Base-by-base conservation (phyloP, 2,329 filamentous ascomycete genomes). In the Pseudogymnoascus sp. region DNA sequence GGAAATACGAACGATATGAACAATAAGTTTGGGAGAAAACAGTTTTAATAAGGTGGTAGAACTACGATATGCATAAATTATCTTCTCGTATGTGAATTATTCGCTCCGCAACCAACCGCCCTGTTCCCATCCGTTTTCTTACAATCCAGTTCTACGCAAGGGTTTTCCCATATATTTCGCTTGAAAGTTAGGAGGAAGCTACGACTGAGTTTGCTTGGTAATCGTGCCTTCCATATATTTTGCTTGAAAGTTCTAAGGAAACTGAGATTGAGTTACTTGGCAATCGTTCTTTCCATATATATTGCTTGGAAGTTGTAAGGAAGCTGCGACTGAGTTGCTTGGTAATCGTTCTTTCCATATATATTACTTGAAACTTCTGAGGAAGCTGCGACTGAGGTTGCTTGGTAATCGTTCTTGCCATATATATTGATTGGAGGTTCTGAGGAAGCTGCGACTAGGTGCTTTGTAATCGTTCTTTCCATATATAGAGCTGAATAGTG, bases 1-100 rank as follows among this genome's bases (percentile, higher is more conserved):
- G 49, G 33, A 35, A 35, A 55, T 55, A 55, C 29, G 49, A 55
- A 55, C 10, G n/a, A 55, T 10, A 55, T 52, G n/a, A 52, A 52
- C 49, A 55, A 55, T 55, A 55, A 31, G 8, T 55, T 33, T 14
- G n/a, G 26, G 4, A 55, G 11, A 19, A 33, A 33, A 14, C 26
- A 31, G 7, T 16, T 52, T 16, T 52, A 52, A 14, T 12, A n/a
- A 16, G 26, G 5, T 55, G 23, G 16, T 31, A 16, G 31, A 31
- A 52, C 23, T 29, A 31, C 16, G 26, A 31, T 33, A 31, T 55
- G 26, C 10, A 55, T 55, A 12, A 19, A 6, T 12, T 19, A 31
- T 55, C 45, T 11, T 52, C 23, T 52, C 45, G 7, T 31, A 52
- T 52, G 31, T 52, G 31, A 52, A 31, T 6, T 52, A 31, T 21